phyloP scores from a whole-genome alignment of 2,329 filamentous ascomycete species.

The Pseudogymnoascus sp. region DNA sequence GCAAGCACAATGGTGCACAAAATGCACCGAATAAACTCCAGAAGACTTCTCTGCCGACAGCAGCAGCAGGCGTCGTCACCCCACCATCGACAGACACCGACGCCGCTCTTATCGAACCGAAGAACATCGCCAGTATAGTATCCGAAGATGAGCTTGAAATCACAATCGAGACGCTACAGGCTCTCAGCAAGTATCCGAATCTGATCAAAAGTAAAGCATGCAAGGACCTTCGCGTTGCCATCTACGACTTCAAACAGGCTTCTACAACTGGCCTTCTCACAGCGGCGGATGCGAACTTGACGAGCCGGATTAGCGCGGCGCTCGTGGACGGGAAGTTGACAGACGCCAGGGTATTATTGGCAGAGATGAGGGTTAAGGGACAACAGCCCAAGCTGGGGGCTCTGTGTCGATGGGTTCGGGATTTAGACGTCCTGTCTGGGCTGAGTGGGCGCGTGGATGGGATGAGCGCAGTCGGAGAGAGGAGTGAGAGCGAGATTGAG shows the following conservation, averaged over 20 bases:
- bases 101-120: constrained; percentile 32
- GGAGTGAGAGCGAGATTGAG: constrained; percentile 41
- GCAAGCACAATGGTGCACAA: background rate
- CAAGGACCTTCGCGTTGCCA: constrained; percentile 55
- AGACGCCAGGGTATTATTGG: constrained; percentile 56
- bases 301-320: constrained; percentile 56
- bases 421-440: constrained; percentile 60
- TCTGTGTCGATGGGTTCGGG: constrained; percentile 63
- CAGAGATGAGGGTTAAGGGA: constrained; percentile 60
- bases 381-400: constrained; percentile 60
- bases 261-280: constrained; percentile 58
- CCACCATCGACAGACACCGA: constrained; percentile 46
- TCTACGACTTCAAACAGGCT: constrained; percentile 60
- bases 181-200: constrained; percentile 48
- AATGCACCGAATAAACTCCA: background rate
- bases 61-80: constrained; percentile 32
- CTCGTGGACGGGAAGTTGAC: constrained; percentile 55
- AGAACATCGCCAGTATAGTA: constrained; percentile 44
- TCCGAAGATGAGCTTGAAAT: constrained; percentile 59
- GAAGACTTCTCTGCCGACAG: background rate
- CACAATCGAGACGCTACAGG: constrained; percentile 53
- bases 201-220: constrained; percentile 62
- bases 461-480: constrained; percentile 24
- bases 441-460: constrained; percentile 42
- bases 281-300: constrained; percentile 50